A percentile compares a stretch with the other conserved stretches of the same genome.
Evolutionary conservation across 2,329 filamentous ascomycete genomes (phyloP).

Genomic region (Monilinia vaccinii-corymbosi): DNA sequence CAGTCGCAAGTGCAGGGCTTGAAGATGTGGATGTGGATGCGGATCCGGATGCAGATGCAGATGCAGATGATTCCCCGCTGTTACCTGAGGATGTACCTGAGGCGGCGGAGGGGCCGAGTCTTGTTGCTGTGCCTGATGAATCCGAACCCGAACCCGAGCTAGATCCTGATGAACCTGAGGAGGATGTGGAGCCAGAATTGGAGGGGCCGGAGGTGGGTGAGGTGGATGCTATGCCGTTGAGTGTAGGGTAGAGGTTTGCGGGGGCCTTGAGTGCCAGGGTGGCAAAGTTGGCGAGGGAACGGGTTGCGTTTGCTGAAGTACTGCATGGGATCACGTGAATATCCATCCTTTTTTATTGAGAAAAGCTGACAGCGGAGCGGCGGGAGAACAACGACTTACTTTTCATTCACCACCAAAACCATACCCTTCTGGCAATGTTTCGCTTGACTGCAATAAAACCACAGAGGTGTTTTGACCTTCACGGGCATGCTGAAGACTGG

Average conservation of each 20-base stretch:
- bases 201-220: not conserved
- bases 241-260: slow-evolving; percentile 33
- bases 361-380: not conserved
- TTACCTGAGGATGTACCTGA: not conserved
- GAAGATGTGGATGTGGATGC: not conserved
- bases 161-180: not conserved
- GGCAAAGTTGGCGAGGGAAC: slow-evolving; percentile 37
- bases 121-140: not conserved
- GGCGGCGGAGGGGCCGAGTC: not conserved
- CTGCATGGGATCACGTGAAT: slow-evolving; percentile 12
- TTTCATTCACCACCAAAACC: slow-evolving; percentile 38
- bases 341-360: not conserved
- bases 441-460: slow-evolving; percentile 69
- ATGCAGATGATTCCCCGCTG: not conserved
- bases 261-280: slow-evolving; percentile 31
- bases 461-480: slow-evolving; percentile 61
- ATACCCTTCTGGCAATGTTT: slow-evolving; percentile 56
- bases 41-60: not conserved
- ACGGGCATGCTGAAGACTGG: slow-evolving; percentile 65
- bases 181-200: not conserved
- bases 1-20: slow-evolving; percentile 3
- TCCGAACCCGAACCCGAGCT: not conserved
- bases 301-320: slow-evolving; percentile 39
- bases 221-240: slow-evolving; percentile 6
- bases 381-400: slow-evolving; percentile 35